Percentiles rank a stretch among this genome's conserved stretches.
Evolutionary conservation across 257 asterid species (phyloP).

Genomic region (Mitragyna speciosa): DNA sequence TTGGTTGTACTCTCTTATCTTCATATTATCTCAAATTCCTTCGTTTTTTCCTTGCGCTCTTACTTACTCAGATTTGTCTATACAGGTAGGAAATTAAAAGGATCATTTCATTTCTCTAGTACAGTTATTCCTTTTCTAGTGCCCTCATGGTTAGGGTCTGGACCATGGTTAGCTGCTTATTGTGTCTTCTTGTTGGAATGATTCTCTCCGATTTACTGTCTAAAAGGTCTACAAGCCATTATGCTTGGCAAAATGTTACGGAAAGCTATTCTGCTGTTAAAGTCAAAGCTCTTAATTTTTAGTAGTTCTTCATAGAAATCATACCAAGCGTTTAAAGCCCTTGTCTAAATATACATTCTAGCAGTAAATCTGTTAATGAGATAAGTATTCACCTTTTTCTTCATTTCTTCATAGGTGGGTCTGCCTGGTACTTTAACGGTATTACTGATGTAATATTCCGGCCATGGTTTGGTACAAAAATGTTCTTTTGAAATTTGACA

Average conservation of each 20-base stretch:
- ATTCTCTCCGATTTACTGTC: too few relatives aligned
- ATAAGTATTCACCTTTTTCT: too few relatives aligned
- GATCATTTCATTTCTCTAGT: background rate
- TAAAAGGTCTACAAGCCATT: too few relatives aligned
- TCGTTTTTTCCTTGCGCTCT: background rate
- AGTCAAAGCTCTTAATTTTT: background rate
- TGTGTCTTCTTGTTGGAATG: background rate
- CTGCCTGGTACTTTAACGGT: background rate
- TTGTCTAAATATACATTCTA: background rate
- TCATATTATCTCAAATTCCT: background rate
- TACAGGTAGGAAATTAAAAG: background rate
- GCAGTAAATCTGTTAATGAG: background rate
- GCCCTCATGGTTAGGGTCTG: background rate
- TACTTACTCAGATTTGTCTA: background rate
- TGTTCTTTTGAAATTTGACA: background rate
- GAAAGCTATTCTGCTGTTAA: background rate
- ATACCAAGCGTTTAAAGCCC: background rate
- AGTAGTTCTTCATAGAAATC: background rate
- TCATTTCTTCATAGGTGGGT: background rate
- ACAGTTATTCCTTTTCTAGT: background rate
- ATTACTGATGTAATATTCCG: too few relatives aligned
- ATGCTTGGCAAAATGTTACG: background rate
- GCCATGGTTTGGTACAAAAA: background rate
- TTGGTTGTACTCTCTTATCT: background rate
- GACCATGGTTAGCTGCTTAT: background rate